phyloP scores from a whole-genome alignment of 257 asterid genomes.

The Echium plantagineum region DNA sequence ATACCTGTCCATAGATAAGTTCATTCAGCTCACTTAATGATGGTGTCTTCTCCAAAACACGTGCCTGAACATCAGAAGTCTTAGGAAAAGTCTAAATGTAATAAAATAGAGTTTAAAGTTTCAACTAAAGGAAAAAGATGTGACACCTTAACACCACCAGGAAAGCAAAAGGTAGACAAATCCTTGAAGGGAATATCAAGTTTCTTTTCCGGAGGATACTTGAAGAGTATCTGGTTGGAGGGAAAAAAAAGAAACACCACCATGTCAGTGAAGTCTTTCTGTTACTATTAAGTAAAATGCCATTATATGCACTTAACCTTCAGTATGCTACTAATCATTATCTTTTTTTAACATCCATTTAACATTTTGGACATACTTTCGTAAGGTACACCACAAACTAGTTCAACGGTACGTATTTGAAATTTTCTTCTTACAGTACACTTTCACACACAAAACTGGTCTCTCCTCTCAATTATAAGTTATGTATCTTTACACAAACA shows the following conservation, averaged over 20 bases:
- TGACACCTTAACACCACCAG: slow-evolving; percentile 75
- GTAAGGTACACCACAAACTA: too few species aligned
- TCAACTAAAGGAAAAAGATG: slow-evolving; percentile 1
- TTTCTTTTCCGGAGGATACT: slow-evolving; percentile 76
- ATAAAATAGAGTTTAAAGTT: slow-evolving; percentile 1
- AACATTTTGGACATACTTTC: too few species aligned
- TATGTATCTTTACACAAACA: too few species aligned
- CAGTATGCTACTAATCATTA: too few species aligned
- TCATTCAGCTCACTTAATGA: slow-evolving; percentile 77
- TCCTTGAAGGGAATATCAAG: slow-evolving; percentile 51
- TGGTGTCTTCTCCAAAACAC: slow-evolving; percentile 68
- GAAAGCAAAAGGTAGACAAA: slow-evolving; percentile 87
- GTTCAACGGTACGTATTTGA: too few species aligned
- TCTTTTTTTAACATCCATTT: too few species aligned
- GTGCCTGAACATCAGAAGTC: slow-evolving; percentile 45
- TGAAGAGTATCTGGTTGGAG: slow-evolving; percentile 48
- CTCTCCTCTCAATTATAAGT: too few species aligned
- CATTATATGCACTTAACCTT: background rate
- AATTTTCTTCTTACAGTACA: too few species aligned
- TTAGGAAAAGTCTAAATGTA: background rate
- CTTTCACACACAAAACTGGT: too few species aligned
- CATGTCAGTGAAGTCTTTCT: background rate
- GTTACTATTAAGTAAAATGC: too few species aligned
- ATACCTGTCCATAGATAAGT: slow-evolving; percentile 90
- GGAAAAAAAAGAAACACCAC: background rate